Evolutionary conservation across 768 basidiomycete species (phyloP).

Genomic region (Mycena sanguinolenta): DNA sequence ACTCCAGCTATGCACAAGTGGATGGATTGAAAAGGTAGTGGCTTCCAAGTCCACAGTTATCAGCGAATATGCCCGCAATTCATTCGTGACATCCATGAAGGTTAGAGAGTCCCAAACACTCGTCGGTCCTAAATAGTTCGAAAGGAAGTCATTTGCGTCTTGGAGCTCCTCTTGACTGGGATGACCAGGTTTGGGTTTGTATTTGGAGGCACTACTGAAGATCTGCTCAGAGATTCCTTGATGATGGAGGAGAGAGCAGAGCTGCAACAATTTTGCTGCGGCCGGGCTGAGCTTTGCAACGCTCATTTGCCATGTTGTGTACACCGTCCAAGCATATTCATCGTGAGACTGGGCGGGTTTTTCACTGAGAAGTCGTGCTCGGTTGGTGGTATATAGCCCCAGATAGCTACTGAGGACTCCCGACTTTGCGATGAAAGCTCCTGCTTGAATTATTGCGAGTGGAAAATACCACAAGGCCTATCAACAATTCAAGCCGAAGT

Average conservation of each 20-base stretch:
- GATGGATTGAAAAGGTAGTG: constrained; percentile 13
- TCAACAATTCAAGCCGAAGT: not conserved
- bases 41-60: not conserved
- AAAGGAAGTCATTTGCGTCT: constrained; percentile 4
- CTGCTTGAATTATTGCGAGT: constrained; percentile 22
- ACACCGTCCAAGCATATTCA: no score
- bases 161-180: constrained; percentile 11
- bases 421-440: constrained; percentile 20
- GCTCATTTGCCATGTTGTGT: no score
- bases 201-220: not conserved
- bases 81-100: constrained; percentile 9
- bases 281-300: constrained; percentile 1
- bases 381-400: not conserved
- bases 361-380: not conserved
- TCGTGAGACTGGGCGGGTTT: constrained; percentile 10
- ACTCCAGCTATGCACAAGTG: constrained; percentile 9
- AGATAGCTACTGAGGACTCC: not conserved
- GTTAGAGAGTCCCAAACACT: not conserved
- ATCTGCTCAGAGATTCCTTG: no score
- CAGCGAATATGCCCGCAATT: constrained; percentile 4
- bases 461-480: constrained; percentile 17
- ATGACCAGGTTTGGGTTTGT: not conserved
- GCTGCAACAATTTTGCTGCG: not conserved
- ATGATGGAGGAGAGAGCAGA: constrained; percentile 9
- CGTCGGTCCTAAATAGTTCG: not conserved